Percentiles rank a stretch among this genome's conserved stretches.
Conservation (phyloP, 352 stramenopile species). For the Elongisporangium prolatum region DNA sequence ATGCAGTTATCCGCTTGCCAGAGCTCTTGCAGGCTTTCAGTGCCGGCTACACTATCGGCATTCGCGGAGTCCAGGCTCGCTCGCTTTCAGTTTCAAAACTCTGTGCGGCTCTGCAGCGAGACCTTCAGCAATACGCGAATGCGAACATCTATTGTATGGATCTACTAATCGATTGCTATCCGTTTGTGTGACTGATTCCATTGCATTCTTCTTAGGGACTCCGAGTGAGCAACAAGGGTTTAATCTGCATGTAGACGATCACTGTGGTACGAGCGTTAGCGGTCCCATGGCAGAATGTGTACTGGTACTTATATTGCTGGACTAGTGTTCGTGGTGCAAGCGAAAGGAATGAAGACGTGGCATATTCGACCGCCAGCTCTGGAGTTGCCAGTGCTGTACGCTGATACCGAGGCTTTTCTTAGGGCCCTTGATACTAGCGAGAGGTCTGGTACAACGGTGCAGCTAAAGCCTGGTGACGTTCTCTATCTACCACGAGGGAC, state of each 20-base stretch:
- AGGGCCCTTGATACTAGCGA: neutral
- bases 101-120: slow-evolving; percentile 13
- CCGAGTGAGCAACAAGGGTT: slow-evolving; percentile 24
- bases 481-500: slow-evolving; percentile 29
- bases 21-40: slow-evolving; percentile 14
- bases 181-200: neutral
- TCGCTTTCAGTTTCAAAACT: slow-evolving; percentile 7
- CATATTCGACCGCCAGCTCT: slow-evolving; percentile 10
- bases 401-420: slow-evolving; percentile 5
- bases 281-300: neutral
- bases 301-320: neutral
- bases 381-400: slow-evolving; percentile 18
- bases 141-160: slow-evolving; percentile 31
- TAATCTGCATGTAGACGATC: slow-evolving; percentile 24
- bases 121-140: slow-evolving; percentile 29
- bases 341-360: slow-evolving; percentile 28
- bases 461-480: slow-evolving; percentile 16
- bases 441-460: slow-evolving; percentile 2
- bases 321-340: slow-evolving; percentile 27
- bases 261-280: slow-evolving; percentile 16
- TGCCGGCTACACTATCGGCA: slow-evolving; percentile 22
- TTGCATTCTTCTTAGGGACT: slow-evolving; percentile 17
- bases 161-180: neutral
- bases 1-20: neutral
- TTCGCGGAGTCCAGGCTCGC: slow-evolving; percentile 26